Percentiles rank a stretch among this genome's conserved stretches.
Conservation (phyloP, 2,329 filamentous ascomycete genomes). For the Immersiporthe knoxdaviesiana region DNA sequence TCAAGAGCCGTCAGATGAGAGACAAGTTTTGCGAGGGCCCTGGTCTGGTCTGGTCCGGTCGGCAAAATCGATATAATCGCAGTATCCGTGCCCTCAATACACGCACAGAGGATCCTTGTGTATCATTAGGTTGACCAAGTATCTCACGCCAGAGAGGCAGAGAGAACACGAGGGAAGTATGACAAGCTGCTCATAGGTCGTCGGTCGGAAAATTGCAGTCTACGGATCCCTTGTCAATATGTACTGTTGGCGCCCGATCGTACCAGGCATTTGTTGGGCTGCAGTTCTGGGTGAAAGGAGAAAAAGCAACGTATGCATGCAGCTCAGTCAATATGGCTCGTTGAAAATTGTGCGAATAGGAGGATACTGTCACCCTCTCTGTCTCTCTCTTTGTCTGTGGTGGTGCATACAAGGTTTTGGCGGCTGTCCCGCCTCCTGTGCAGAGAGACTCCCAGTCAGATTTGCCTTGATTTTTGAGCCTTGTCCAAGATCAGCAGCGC, state of each 20-base stretch:
- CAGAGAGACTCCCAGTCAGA: no score
- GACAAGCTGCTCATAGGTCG: slow-evolving; percentile 16
- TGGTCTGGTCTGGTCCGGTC: background rate
- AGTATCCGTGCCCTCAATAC: background rate
- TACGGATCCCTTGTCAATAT: background rate
- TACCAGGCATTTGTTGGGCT: background rate
- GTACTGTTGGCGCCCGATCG: background rate
- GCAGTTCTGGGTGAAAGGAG: background rate
- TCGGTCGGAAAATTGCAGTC: background rate
- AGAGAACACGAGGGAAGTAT: background rate
- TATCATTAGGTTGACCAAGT: slow-evolving; percentile 2
- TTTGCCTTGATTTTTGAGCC: background rate
- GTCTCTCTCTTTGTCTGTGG: no score
- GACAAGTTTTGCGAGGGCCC: background rate
- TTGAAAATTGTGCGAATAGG: background rate
- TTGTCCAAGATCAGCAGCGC: background rate
- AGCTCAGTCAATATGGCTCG: no score
- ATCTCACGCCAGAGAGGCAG: slow-evolving; percentile 14
- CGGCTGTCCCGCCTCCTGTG: no score
- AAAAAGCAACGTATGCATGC: no score
- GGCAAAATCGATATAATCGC: background rate
- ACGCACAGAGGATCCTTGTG: background rate
- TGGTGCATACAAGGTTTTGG: no score
- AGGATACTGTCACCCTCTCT: background rate
- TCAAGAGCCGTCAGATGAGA: slow-evolving; percentile 3